A percentile compares a stretch with the other conserved stretches of the same genome.
phyloP scores from a whole-genome alignment of 202 grass and related monocot species.

The Panicum virgatum region DNA sequence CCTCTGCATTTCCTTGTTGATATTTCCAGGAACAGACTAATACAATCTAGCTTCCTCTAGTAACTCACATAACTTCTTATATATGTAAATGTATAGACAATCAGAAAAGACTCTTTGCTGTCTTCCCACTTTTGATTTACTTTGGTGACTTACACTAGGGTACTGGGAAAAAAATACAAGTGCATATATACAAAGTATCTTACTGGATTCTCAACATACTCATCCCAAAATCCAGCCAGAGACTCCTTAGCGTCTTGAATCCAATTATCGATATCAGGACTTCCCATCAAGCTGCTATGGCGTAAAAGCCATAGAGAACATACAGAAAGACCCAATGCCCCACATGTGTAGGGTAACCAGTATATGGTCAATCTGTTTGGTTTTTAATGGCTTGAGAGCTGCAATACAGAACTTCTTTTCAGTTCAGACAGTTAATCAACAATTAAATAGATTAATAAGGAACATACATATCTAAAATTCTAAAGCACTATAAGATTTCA shows the following conservation, averaged over 20 bases:
- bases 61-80: constrained; percentile 22
- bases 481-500: not conserved
- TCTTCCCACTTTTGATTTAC: constrained; percentile 12
- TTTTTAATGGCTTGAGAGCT: constrained; percentile 76
- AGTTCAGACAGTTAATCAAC: constrained; percentile 38
- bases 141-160: not conserved
- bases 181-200: constrained; percentile 42
- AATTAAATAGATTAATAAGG: not conserved
- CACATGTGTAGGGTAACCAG: constrained; percentile 89
- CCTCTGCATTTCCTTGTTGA: constrained; percentile 19
- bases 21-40: constrained; percentile 23
- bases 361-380: constrained; percentile 72
- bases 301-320: constrained; percentile 92
- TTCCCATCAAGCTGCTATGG: constrained; percentile 98
- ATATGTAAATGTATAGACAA: constrained; percentile 18
- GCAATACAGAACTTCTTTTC: constrained; percentile 34
- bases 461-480: not conserved
- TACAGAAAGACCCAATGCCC: constrained; percentile 79
- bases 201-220: constrained; percentile 91
- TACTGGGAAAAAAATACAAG: not conserved
- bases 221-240: constrained; percentile 71
- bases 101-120: not conserved
- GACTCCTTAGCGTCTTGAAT: constrained; percentile 89
- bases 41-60: constrained; percentile 5
- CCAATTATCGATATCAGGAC: constrained; percentile 95